Evolutionary conservation across 371 early-diverging fungal species (phyloP).

Genomic region (Mortierella sp.): DNA sequence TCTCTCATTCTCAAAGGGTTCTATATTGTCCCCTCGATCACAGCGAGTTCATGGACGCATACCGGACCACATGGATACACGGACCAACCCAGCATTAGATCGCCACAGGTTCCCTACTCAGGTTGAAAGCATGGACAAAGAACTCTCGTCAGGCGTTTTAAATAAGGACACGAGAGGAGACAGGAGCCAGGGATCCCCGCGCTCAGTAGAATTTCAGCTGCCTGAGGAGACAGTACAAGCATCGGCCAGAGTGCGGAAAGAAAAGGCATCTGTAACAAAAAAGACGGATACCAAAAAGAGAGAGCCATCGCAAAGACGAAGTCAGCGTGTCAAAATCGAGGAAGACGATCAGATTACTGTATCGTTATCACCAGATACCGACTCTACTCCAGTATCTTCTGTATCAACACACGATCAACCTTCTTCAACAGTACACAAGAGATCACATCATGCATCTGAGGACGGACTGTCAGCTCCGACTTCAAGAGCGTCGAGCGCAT

Average conservation of each 20-base stretch:
- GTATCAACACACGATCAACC: not conserved
- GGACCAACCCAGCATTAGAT: not conserved
- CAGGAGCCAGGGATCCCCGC: not conserved
- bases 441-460: not conserved
- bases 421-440: slow-evolving; percentile 4
- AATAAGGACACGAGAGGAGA: not conserved
- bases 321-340: slow-evolving; percentile 4
- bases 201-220: slow-evolving; percentile 21
- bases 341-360: not conserved
- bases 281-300: not conserved
- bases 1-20: not conserved
- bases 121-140: not conserved
- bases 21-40: slow-evolving; percentile 6
- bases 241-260: not conserved
- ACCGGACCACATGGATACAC: not conserved
- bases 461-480: not conserved
- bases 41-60: slow-evolving; percentile 4
- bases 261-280: not conserved
- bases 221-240: not conserved
- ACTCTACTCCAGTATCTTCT: too few relatives aligned
- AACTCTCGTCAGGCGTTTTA: not conserved
- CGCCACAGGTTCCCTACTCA: too few relatives aligned
- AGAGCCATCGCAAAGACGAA: slow-evolving; percentile 3
- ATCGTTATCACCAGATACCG: too few relatives aligned
- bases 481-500: not conserved